Evolutionary conservation across 176 grass and related monocot genomes (phyloP), one percentile per base, ranked within the genome.

Genomic region (Triticum monococcum): DNA sequence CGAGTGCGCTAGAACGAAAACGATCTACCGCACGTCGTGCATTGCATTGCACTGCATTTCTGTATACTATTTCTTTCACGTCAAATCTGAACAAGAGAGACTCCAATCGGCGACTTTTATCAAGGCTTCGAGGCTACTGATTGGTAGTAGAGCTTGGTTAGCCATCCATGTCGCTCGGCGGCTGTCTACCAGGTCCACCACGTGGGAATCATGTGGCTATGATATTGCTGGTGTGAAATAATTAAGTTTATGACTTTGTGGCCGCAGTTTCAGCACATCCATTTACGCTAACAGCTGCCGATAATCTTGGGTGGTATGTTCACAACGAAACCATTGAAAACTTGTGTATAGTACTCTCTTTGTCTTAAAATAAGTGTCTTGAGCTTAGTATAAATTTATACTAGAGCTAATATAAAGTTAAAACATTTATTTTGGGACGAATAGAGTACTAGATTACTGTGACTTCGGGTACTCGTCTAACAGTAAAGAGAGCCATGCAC

Each of bases 21-120:
- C 4, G 72, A 50, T 74, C 3, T 73, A 45, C 41, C 40, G 20
- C 3, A 3, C 7, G 46, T 12, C 16, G 20, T 17, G 11, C 28
- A 23, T 73, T 31, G 11, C 37, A 65, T 65, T 54, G 48, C 37
- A 65, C 50, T 54, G 48, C 12, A 14, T 14, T 14, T 50, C 16
- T 31, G 17, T 45, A 43, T 38, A 37, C 24, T 35, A 35, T 75
- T 65, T 50, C 18, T n/a, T 50, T 25, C 60, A 75, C 40, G n/a
- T 64, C 75, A 79, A 87, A 82, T 90, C 14, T 87, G 80, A 84
- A 87, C 85, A 84, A 67, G 33, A 4, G 40, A n/a, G 40, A 7
- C 68, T 71, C 37, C 72, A 32, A 45, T 33, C 50, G 7, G 8
- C 9, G 76, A 20, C 7, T 33, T 46, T 8, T 7, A 54, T 54